Base-by-base conservation (phyloP, 768 basidiomycete genomes). In the Clitopilus hobsonii region DNA sequence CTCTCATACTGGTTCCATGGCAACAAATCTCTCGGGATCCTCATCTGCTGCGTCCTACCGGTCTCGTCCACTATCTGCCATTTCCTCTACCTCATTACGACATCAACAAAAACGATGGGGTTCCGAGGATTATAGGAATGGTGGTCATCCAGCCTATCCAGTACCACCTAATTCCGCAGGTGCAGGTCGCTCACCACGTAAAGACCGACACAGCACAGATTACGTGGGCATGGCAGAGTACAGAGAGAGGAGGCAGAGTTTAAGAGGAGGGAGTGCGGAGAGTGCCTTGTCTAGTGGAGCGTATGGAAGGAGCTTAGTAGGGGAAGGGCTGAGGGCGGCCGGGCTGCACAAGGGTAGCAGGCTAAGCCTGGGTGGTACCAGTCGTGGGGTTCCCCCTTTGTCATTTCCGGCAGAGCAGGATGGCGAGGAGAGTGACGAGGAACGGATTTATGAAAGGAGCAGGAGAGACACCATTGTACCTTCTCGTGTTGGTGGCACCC, bases 191-290 rank as follows among this genome's bases (percentile, higher is more conserved):
- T 50, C 26, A 18, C 26, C 49, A n/a, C 29, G 49, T 7, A 14
- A 27, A 30, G 49, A 30, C n/a, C 29, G 49, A 26, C 49, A 27
- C 14, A 50, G 29, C 16, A 45, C 41, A 20, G 41, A 45, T 4
- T 45, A 45, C 41, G 41, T 65, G 29, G 57, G 56, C 0, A 64
- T 64, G 65, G 50, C 55, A 2, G 63, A 62, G 27, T 64, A 64
- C 49, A 58, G 62, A 29, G 86, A 84, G 25, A 70, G 80, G 24
- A 70, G 79, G 38, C 88, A 88, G 63, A 75, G 75, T 26, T 65
- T 78, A 14, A 73, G 89, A 29, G 80, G 79, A 0, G 89, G 89
- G 4, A 89, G 86, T 64, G 85, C 83, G 2, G 90, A 91, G 69
- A 88, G 81, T 63, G 74, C 83, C 6, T 65, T 87, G 24, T 69